Evolutionary conservation across 768 basidiomycete species (phyloP).

Genomic region (Amanita polypyramis): DNA sequence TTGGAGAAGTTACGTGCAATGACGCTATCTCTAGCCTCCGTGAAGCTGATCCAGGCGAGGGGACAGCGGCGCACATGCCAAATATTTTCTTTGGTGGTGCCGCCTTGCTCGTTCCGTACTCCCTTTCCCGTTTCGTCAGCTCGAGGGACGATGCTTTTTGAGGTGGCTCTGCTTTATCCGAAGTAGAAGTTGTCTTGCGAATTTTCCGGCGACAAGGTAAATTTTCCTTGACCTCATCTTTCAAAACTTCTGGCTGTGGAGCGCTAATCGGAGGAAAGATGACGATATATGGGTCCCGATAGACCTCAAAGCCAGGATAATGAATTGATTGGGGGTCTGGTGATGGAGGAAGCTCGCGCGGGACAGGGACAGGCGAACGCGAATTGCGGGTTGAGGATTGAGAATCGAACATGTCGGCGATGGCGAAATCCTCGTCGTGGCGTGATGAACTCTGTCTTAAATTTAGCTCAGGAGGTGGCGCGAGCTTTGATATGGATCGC

Average conservation of each 20-base stretch:
- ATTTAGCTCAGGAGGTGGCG: conserved; percentile 21
- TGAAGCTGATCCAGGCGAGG: conserved; percentile 16
- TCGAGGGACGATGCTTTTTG: not conserved
- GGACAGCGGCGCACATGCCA: conserved; percentile 6
- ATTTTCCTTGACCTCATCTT: conserved; percentile 49
- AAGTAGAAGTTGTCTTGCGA: conserved; percentile 23
- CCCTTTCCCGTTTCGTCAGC: conserved; percentile 10
- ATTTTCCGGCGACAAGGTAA: conserved; percentile 34
- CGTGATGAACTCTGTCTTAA: conserved; percentile 3
- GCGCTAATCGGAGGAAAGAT: conserved; percentile 9
- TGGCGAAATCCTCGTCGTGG: not conserved
- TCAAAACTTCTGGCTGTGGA: conserved; percentile 14
- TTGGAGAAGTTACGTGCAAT: conserved; percentile 6
- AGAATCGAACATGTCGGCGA: conserved; percentile 3
- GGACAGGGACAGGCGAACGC: conserved; percentile 16
- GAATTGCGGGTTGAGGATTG: conserved; percentile 7
- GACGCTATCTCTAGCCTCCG: conserved; percentile 15
- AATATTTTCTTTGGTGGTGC: conserved; percentile 16
- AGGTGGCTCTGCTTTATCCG: conserved; percentile 1
- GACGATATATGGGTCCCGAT: conserved; percentile 34
- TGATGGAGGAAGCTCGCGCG: conserved; percentile 29
- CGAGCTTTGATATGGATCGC: conserved; percentile 14
- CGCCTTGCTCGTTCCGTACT: conserved; percentile 14
- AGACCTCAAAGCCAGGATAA: conserved; percentile 57
- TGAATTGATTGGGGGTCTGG: conserved; percentile 47